Percentiles rank a stretch among this genome's conserved stretches.
Conservation (phyloP, 2,329 filamentous ascomycete genomes). For the Mycosphaerelloides madeirae region DNA sequence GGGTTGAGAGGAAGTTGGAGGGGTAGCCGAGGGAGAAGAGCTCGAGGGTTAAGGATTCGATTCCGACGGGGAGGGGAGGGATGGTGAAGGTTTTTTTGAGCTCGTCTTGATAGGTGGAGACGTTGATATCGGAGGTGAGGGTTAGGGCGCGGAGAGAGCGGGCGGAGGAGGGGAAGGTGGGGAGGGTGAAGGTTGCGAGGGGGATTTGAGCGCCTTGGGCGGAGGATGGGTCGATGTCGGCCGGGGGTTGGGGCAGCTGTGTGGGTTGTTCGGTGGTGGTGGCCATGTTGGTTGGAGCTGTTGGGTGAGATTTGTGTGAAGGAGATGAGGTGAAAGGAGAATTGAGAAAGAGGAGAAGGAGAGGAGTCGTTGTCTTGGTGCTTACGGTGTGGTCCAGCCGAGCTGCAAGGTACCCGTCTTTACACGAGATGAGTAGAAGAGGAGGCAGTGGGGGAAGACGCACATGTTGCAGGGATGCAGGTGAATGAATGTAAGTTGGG, state of each 20-base stretch:
- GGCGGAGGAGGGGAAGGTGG: slow-evolving; percentile 43
- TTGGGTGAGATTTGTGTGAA: background rate
- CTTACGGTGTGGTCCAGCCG: background rate
- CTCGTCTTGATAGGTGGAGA: slow-evolving; percentile 41
- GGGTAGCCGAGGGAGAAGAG: slow-evolving; percentile 47
- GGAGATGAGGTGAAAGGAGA: slow-evolving; percentile 2
- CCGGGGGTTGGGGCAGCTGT: background rate
- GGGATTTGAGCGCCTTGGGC: slow-evolving; percentile 46
- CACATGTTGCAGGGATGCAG: slow-evolving; percentile 1
- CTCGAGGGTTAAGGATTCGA: slow-evolving; percentile 45
- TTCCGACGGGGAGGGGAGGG: slow-evolving; percentile 36
- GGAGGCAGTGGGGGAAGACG: slow-evolving; percentile 1
- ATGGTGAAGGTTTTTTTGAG: slow-evolving; percentile 35
- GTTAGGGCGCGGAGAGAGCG: slow-evolving; percentile 43
- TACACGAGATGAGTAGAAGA: background rate
- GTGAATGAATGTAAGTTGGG: background rate
- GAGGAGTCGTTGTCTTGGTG: background rate
- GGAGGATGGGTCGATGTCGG: slow-evolving; percentile 10
- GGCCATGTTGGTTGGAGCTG: background rate
- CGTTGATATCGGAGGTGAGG: slow-evolving; percentile 47
- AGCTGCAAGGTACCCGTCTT: slow-evolving; percentile 1
- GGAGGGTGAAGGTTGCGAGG: slow-evolving; percentile 42
- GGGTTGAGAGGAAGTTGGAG: slow-evolving; percentile 38
- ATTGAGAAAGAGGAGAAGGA: slow-evolving; percentile 1
- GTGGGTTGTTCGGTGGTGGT: background rate